Percentiles rank a stretch among this genome's conserved stretches.
Evolutionary conservation across 1,284 basidiomycete genomes (phyloP).

Genomic region (Waitea zeae): DNA sequence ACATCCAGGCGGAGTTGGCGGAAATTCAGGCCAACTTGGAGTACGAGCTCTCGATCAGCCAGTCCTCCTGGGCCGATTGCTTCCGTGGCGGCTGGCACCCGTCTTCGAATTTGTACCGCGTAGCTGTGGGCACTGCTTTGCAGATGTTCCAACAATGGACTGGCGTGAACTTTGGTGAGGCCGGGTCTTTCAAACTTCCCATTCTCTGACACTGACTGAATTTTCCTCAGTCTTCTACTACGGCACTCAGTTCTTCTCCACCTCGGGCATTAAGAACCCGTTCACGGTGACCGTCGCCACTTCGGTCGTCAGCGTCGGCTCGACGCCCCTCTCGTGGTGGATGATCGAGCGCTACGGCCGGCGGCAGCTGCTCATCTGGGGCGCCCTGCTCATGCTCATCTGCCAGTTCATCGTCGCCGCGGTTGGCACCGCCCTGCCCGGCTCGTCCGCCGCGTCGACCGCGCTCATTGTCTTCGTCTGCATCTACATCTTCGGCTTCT

Average conservation of each 20-base stretch:
- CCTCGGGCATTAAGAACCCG: slow-evolving; percentile 49
- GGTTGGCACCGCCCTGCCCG: slow-evolving; percentile 24
- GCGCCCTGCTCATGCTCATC: slow-evolving; percentile 8
- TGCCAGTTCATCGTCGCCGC: slow-evolving; percentile 12
- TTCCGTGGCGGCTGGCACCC: slow-evolving; percentile 12
- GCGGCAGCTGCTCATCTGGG: slow-evolving; percentile 15
- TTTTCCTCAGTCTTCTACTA: slow-evolving; percentile 17
- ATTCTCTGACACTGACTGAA: slow-evolving; percentile 33
- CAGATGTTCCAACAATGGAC: slow-evolving; percentile 1
- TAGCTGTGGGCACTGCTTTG: neutral
- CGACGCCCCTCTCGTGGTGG: slow-evolving; percentile 53
- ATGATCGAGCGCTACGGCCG: slow-evolving; percentile 56
- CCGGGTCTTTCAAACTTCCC: slow-evolving; percentile 9
- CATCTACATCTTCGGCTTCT: neutral
- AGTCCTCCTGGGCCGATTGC: neutral
- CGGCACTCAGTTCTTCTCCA: slow-evolving; percentile 50
- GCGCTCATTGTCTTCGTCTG: neutral
- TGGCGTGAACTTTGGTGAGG: slow-evolving; percentile 19
- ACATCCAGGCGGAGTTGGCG: slow-evolving; percentile 14
- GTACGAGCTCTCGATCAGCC: slow-evolving; percentile 11
- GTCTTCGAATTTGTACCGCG: slow-evolving; percentile 13
- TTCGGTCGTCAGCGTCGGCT: slow-evolving; percentile 50
- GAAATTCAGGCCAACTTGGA: slow-evolving; percentile 15
- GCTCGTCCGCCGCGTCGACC: slow-evolving; percentile 31
- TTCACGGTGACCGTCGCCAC: slow-evolving; percentile 60